Percentiles rank a stretch among this genome's conserved stretches.
These are phyloP conservation scores for Paecilomyces niveus DNA, from an alignment of 2,329 filamentous ascomycete species.

Conservation along the genomic window DNA sequence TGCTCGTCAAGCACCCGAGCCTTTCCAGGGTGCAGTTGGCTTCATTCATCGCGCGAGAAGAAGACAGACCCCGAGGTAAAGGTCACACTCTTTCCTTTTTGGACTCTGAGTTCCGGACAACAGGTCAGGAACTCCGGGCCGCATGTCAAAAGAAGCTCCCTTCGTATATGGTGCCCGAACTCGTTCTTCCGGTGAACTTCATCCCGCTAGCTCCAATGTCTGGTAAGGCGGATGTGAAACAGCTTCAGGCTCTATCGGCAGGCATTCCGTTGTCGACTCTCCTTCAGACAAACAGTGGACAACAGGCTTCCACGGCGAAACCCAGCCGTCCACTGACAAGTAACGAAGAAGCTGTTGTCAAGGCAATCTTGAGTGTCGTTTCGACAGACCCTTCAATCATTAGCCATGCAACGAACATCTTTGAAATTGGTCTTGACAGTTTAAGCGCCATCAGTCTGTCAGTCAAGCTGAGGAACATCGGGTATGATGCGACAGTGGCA, in stretches of 20 bases:
- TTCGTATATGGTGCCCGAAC: conserved; percentile 21
- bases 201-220: conserved; percentile 22
- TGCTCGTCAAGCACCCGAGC: conserved; percentile 20
- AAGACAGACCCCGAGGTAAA: conserved; percentile 5
- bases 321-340: conserved; percentile 11
- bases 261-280: conserved; percentile 18
- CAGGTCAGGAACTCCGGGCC: conserved; percentile 17
- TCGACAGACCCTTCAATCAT: conserved; percentile 12
- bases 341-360: conserved; percentile 19
- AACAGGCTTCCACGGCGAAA: not conserved
- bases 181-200: conserved; percentile 17
- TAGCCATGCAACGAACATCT: conserved; percentile 22
- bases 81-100: conserved; percentile 9
- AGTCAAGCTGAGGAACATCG: conserved; percentile 24
- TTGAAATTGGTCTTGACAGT: conserved; percentile 33
- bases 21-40: conserved; percentile 21
- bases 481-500: conserved; percentile 27
- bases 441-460: conserved; percentile 30
- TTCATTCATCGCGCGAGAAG: conserved; percentile 18
- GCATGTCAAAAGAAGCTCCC: conserved; percentile 19
- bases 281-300: conserved; percentile 11
- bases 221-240: conserved; percentile 26
- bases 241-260: conserved; percentile 19
- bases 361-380: conserved; percentile 16
- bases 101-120: conserved; percentile 11